Conservation (phyloP, 73 alveolate genomes). For the Tetrahymena elliotti region DNA sequence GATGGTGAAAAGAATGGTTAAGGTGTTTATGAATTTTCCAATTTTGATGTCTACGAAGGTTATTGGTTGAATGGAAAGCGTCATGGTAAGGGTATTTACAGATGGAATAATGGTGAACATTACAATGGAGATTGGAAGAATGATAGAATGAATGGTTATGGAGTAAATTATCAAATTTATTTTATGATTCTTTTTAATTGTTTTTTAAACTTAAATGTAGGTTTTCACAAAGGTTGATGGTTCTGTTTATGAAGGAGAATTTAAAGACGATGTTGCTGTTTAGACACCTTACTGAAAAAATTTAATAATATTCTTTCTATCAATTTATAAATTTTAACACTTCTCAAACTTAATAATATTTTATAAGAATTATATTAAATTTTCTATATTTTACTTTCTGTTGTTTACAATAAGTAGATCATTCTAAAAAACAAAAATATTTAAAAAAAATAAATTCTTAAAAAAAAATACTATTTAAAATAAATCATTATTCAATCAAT, state of each 20-base stretch:
- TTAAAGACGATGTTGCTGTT: not conserved
- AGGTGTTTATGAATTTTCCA: slow-evolving; percentile 37
- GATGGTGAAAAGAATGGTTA: slow-evolving; percentile 43
- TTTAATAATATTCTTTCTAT: not conserved
- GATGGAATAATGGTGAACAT: slow-evolving; percentile 45
- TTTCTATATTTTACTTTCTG: not conserved
- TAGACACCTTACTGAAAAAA: not conserved
- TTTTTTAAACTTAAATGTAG: not conserved
- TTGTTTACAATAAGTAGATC: not conserved
- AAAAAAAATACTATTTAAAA: no score
- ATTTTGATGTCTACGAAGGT: slow-evolving; percentile 46
- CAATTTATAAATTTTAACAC: not conserved
- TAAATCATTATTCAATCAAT: no score
- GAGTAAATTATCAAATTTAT: not conserved
- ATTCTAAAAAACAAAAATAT: not conserved
- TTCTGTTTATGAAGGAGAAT: not conserved
- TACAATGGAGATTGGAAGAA: slow-evolving; percentile 44
- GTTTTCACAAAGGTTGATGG: not conserved
- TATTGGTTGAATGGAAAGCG: slow-evolving; percentile 35
- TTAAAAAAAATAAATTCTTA: no score
- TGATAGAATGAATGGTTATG: slow-evolving; percentile 42
- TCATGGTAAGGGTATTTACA: slow-evolving; percentile 40
- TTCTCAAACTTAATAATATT: not conserved
- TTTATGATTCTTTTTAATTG: not conserved
- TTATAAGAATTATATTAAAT: not conserved